phyloP scores from a whole-genome alignment of 2,329 filamentous ascomycete genomes.

The Setomelanomma holmii region DNA sequence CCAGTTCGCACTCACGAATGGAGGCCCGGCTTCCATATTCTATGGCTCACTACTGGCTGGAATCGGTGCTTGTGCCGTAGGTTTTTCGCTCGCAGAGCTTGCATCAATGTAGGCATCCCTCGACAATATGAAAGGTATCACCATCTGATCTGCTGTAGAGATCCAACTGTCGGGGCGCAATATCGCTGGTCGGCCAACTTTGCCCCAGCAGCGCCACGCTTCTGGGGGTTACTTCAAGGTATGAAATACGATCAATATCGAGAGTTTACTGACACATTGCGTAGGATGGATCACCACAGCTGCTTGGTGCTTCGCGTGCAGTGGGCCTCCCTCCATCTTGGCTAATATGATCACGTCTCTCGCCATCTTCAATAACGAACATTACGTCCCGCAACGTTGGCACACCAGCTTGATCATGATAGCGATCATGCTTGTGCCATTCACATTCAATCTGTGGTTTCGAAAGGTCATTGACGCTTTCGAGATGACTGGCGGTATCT shows the following conservation, averaged over 20 bases:
- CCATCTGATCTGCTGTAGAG: conserved; percentile 16
- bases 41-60: conserved; percentile 37
- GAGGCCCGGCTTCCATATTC: conserved; percentile 39
- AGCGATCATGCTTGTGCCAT: conserved; percentile 48
- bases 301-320: conserved; percentile 46
- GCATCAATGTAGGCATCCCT: conserved; percentile 35
- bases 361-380: conserved; percentile 46
- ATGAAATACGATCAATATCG: neutral
- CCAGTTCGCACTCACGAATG: conserved; percentile 36
- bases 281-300: conserved; percentile 52
- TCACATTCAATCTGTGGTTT: conserved; percentile 55
- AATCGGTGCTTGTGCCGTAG: conserved; percentile 36
- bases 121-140: neutral
- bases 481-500: conserved; percentile 54
- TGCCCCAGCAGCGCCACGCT: conserved; percentile 29
- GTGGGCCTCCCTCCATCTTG: conserved; percentile 33
- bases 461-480: conserved; percentile 53
- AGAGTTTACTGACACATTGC: conserved; percentile 34
- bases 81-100: conserved; percentile 41
- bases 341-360: conserved; percentile 36
- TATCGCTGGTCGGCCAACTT: conserved; percentile 43
- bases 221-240: conserved; percentile 42
- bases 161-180: conserved; percentile 42
- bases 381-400: conserved; percentile 52
- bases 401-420: conserved; percentile 59